These are phyloP conservation scores for Nitzschia putrida DNA, from an alignment of 108 stramenopile genomes.

Conservation along the genomic window DNA sequence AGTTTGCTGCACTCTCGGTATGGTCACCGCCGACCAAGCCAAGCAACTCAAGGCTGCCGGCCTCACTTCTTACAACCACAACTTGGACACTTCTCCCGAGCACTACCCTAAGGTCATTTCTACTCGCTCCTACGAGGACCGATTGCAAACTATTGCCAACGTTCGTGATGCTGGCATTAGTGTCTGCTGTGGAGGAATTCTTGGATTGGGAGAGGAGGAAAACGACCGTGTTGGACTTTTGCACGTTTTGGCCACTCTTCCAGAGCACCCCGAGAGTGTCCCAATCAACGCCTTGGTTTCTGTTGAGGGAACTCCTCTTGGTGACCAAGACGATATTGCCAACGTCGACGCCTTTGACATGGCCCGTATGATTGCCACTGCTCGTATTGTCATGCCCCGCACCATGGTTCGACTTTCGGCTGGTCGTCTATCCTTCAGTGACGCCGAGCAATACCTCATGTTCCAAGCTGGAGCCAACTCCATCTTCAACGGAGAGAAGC, in stretches of 20 bases:
- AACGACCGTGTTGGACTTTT: conserved; percentile 92
- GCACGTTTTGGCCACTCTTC: conserved; percentile 92
- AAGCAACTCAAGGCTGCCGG: conserved; percentile 95
- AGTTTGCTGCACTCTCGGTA: conserved; percentile 96
- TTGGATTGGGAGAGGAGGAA: conserved; percentile 94
- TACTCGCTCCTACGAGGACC: conserved; percentile 94
- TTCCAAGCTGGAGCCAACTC: conserved; percentile 98
- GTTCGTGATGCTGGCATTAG: conserved; percentile 95
- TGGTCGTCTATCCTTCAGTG: conserved; percentile 90
- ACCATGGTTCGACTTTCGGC: conserved; percentile 97
- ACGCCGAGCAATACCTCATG: conserved; percentile 96
- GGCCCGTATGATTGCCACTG: conserved; percentile 97
- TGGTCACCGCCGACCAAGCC: conserved; percentile 95
- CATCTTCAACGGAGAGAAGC: conserved; percentile 97
- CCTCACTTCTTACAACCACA: conserved; percentile 97
- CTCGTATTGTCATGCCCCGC: conserved; percentile 94
- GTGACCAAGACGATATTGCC: conserved; percentile 79
- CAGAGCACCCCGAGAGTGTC: conserved; percentile 95
- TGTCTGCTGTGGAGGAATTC: conserved; percentile 97
- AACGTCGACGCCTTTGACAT: conserved; percentile 93
- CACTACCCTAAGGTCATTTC: conserved; percentile 95
- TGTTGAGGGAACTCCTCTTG: conserved; percentile 90
- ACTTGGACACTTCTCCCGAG: conserved; percentile 95
- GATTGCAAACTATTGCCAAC: conserved; percentile 93
- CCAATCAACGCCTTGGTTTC: conserved; percentile 96